Evolutionary conservation across 2,329 filamentous ascomycete species (phyloP), one percentile per base, ranked within the genome.

Genomic region (Tolypocladium inflatum): DNA sequence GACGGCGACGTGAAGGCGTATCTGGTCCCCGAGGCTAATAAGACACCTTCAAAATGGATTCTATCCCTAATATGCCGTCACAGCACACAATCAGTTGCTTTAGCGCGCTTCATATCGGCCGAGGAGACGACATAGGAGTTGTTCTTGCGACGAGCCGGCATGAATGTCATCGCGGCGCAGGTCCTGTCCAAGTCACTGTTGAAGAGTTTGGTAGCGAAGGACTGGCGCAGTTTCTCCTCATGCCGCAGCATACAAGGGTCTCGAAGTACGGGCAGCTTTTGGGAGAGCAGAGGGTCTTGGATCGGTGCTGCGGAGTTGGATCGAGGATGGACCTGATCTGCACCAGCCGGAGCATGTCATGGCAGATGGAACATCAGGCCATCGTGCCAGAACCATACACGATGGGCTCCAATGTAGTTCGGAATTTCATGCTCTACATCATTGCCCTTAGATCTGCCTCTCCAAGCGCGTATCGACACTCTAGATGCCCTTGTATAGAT

Each of bases 31-130:
- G 83, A 83, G 0, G 78, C 78, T 0, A 71, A 76, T 21, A 68
- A 74, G 26, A 79, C 76, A 0, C 66, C 86, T 8, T 75, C 78
- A 1, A 76, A 70, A 57, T 88, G 85, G 84, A 71, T 83, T 1
- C 70, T 81, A 0, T 76, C 75, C 1, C 66, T 78, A 0, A 78
- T 87, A 51, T 76, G 78, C 21, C 78, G 78, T 9, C 75, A 79
- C 64, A 71, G 64, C 13, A 52, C 63, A 0, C 61, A 66, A 17
- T 60, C 64, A 2, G 59, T 55, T 0, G 61, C 65, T 1, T 66
- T 75, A 15, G 69, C 71, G 55, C 65, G 67, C 1, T 67, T 71
- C 8, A 60, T 79, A 11, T 69, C 71, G 3, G 64, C 71, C n/a
- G 66, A 69, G 38, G 75, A 80, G 54, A 75, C 74, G 43, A 71